Conservation (phyloP, 2,329 filamentous ascomycete genomes). For the Diaporthe citri region DNA sequence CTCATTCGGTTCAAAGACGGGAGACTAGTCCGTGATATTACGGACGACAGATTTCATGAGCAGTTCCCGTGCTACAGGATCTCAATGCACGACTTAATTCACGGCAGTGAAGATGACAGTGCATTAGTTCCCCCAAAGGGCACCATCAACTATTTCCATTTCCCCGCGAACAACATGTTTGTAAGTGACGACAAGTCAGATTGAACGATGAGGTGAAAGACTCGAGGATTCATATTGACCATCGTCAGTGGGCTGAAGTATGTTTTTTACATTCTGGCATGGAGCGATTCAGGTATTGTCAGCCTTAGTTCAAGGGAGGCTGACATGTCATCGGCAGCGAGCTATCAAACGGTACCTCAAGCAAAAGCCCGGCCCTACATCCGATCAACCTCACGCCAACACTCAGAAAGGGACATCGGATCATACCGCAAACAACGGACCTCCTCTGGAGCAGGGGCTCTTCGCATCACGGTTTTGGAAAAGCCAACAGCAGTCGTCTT, state of each 20-base stretch:
- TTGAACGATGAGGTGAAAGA: not conserved
- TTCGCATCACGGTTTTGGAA: conserved; percentile 32
- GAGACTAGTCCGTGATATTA: conserved; percentile 16
- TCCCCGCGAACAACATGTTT: conserved; percentile 44
- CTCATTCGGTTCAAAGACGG: conserved; percentile 38
- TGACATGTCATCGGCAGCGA: conserved; percentile 17
- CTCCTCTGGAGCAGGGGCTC: not conserved
- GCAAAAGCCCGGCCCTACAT: not conserved
- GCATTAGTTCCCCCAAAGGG: conserved; percentile 15
- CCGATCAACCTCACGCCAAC: not conserved
- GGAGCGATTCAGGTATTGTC: not conserved
- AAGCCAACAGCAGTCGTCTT: conserved; percentile 35
- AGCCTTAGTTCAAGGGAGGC: too few species aligned
- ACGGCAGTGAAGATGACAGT: not conserved
- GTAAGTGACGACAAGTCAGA: conserved; percentile 26
- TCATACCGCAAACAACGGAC: not conserved
- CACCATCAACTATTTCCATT: conserved; percentile 42
- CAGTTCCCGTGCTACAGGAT: conserved; percentile 38
- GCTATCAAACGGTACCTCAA: conserved; percentile 33
- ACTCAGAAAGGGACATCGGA: too few species aligned
- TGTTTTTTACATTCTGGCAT: not conserved
- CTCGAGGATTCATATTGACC: not conserved
- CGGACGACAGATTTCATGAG: conserved; percentile 34
- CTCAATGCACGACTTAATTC: conserved; percentile 31
- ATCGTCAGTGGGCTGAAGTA: conserved; percentile 39